These are phyloP conservation scores for Termitomyces sp. DNA, from an alignment of 768 basidiomycete genomes.

Conservation along the genomic window DNA sequence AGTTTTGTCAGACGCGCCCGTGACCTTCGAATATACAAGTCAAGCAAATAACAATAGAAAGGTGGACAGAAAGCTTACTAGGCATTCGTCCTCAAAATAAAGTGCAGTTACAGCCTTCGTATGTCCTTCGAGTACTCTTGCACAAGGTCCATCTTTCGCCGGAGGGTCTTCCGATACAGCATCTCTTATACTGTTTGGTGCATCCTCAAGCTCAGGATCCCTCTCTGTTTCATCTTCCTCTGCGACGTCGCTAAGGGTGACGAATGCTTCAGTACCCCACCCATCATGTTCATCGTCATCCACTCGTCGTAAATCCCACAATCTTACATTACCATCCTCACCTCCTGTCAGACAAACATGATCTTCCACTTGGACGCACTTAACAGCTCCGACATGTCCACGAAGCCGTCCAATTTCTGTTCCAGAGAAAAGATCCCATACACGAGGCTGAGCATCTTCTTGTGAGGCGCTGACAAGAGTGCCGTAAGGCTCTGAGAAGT, in stretches of 20 bases:
- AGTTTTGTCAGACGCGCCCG: slow-evolving; percentile 97
- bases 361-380: slow-evolving; percentile 90
- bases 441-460: slow-evolving; percentile 80
- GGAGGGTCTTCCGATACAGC: slow-evolving; percentile 27
- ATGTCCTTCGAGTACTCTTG: slow-evolving; percentile 82
- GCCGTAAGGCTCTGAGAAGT: slow-evolving; percentile 96
- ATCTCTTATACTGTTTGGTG: slow-evolving; percentile 34
- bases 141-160: slow-evolving; percentile 54
- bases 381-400: slow-evolving; percentile 79
- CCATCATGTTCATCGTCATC: slow-evolving; percentile 61
- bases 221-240: slow-evolving; percentile 59
- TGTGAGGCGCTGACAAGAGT: slow-evolving; percentile 84
- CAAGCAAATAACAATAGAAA: slow-evolving; percentile 2
- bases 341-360: slow-evolving; percentile 88
- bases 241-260: slow-evolving; percentile 55
- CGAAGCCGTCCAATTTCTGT: slow-evolving; percentile 79
- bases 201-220: slow-evolving; percentile 32
- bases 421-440: slow-evolving; percentile 93
- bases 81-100: slow-evolving; percentile 91
- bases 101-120: slow-evolving; percentile 88
- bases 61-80: slow-evolving; percentile 46
- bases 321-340: slow-evolving; percentile 73
- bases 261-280: slow-evolving; percentile 47
- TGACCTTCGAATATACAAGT: slow-evolving; percentile 56
- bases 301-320: slow-evolving; percentile 89